Evolutionary conservation across 305 asterid genomes (phyloP).

Genomic region (Caryopteris hybrid): DNA sequence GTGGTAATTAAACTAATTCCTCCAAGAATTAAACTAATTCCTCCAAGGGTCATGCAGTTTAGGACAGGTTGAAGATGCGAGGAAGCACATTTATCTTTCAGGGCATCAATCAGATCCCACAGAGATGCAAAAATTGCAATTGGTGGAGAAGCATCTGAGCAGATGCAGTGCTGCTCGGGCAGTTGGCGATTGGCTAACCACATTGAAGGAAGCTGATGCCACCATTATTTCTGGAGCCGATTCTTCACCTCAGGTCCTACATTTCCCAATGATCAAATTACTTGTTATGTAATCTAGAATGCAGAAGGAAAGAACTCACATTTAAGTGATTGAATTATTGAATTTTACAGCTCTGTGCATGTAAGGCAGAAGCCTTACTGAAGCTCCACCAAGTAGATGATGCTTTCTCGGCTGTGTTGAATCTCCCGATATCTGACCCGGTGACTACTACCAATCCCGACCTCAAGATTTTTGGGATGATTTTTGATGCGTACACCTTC

Average conservation of each 20-base stretch:
- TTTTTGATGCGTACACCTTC: constrained; percentile 55
- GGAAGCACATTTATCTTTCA: constrained; percentile 63
- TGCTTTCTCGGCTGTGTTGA: constrained; percentile 47
- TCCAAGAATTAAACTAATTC: constrained; percentile 49
- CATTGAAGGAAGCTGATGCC: constrained; percentile 62
- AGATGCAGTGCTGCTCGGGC: constrained; percentile 62
- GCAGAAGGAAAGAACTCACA: not conserved
- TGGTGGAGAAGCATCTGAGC: constrained; percentile 56
- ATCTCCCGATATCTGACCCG: constrained; percentile 36
- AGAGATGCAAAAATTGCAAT: constrained; percentile 69
- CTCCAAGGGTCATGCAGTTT: constrained; percentile 59
- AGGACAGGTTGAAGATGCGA: constrained; percentile 90
- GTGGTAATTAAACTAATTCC: constrained; percentile 41
- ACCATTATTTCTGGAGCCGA: constrained; percentile 79
- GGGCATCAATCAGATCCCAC: constrained; percentile 57
- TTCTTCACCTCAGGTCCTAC: constrained; percentile 69
- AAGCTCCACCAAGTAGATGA: constrained; percentile 71
- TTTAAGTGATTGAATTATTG: constrained; percentile 28
- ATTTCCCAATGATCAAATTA: not conserved
- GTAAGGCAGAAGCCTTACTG: constrained; percentile 85
- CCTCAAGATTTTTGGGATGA: constrained; percentile 60
- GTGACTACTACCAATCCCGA: constrained; percentile 23
- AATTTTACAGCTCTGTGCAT: constrained; percentile 70
- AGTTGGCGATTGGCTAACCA: constrained; percentile 64
- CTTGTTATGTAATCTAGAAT: not conserved